Evolutionary conservation across 331 rosid species (phyloP).

Genomic region (Erythrophleum ivorense): DNA sequence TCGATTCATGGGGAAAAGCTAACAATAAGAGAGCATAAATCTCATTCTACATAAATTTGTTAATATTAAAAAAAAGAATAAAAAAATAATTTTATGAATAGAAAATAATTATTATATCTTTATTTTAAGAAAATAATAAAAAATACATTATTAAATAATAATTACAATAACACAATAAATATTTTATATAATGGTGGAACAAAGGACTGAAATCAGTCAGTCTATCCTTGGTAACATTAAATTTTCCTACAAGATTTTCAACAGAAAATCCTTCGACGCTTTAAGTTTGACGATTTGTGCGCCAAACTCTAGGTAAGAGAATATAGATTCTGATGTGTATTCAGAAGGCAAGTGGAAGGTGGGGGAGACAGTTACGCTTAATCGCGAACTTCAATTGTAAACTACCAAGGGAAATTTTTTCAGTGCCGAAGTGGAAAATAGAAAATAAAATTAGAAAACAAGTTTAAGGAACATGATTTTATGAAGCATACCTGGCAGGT

Average conservation of each 20-base stretch:
- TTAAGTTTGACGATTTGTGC: neutral
- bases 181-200: too few species aligned
- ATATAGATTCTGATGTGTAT: neutral
- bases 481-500: slow-evolving; percentile 67
- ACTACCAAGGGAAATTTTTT: neutral
- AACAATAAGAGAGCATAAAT: too few species aligned
- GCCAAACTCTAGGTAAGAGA: too few species aligned
- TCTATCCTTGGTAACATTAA: too few species aligned
- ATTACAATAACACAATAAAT: too few species aligned
- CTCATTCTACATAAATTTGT: too few species aligned
- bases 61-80: too few species aligned
- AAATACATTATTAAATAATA: too few species aligned
- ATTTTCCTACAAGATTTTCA: neutral
- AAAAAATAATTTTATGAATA: too few species aligned
- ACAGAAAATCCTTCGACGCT: neutral
- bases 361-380: neutral
- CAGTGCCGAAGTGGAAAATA: neutral
- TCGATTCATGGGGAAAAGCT: neutral
- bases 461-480: neutral
- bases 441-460: neutral
- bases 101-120: too few species aligned
- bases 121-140: too few species aligned
- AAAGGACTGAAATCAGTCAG: too few species aligned
- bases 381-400: slow-evolving; percentile 2
- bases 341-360: neutral